Conservation (phyloP, 768 basidiomycete species). For the Lyophyllum semitale region DNA sequence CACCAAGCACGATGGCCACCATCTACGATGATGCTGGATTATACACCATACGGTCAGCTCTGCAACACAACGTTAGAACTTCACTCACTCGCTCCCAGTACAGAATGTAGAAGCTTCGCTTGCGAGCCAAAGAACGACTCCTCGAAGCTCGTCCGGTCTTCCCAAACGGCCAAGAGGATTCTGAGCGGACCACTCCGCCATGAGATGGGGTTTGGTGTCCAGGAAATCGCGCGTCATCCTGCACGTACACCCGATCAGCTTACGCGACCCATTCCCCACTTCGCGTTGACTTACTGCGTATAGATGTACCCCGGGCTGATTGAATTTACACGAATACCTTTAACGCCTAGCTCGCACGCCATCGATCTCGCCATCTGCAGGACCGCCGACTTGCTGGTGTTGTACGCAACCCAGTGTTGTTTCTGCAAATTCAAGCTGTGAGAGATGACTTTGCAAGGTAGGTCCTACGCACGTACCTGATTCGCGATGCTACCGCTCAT, state of each 20-base stretch:
- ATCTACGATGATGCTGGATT: constrained; percentile 6
- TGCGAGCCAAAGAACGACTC: constrained; percentile 33
- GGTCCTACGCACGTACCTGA: constrained; percentile 35
- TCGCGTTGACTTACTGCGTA: constrained; percentile 44
- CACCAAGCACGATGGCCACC: constrained; percentile 8
- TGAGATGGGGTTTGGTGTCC: constrained; percentile 52
- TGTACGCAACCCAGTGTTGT: constrained; percentile 73
- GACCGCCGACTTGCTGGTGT: constrained; percentile 77
- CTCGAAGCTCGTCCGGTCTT: constrained; percentile 66
- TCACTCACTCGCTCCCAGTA: constrained; percentile 10
- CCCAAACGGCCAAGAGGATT: constrained; percentile 72
- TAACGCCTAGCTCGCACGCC: constrained; percentile 73
- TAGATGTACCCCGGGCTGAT: constrained; percentile 76
- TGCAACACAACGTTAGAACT: not conserved
- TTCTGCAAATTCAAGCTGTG: constrained; percentile 33
- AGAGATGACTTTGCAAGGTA: not conserved
- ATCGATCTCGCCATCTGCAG: constrained; percentile 76
- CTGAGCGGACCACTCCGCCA: constrained; percentile 54
- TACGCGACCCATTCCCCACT: not conserved
- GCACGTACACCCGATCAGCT: constrained; percentile 1
- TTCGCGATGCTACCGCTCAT: constrained; percentile 68
- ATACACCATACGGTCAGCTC: not conserved
- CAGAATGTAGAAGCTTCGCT: constrained; percentile 9
- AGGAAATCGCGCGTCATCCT: constrained; percentile 67
- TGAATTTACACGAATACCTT: constrained; percentile 68